Base-by-base conservation (phyloP, 1,139 yeast genomes). In the Protomyces gravidus region DNA sequence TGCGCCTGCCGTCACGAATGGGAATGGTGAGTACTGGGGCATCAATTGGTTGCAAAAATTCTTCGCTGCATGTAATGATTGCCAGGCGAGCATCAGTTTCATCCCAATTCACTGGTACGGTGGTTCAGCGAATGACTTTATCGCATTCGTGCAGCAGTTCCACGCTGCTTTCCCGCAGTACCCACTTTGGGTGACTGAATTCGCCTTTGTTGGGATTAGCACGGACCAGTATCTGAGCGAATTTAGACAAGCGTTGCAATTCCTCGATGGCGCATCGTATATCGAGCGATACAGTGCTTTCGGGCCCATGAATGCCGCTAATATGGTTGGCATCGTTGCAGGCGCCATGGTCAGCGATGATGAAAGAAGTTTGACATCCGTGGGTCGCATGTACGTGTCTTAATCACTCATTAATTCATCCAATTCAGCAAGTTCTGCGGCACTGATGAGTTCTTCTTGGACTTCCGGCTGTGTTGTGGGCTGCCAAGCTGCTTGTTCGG, bases 331-430 rank as follows among this genome's bases (percentile, higher is more conserved):
- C 1, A 53, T 53, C 27, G 28, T 17, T 13, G 28, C 47, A 21
- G 58, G 49, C 3, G 58, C 58, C 33, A 53, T 53, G 58, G 45
- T 53, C 19, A 33, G 45, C 2, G 51, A 53, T 25, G 51, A 53
- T 27, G 27, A 28, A 30, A 26, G 45, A 5, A 23, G 50, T 3
- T 39, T 53, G 27, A 53, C 58, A 11, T 19, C 33, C 17, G 58
- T 53, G 17, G 58, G 58, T 4, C 6, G 32, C 19, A 23, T 45
- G 25, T 53, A 53, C 26, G 19, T 23, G 42, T 36, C 23, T 13
- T 47, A 92, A 96, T 86, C 83, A 90, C 92, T 97, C 98, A 92
- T 76, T 70, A 92, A 65, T 92, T 92, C 83, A 84, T 94, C 95
- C 86, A 89, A 76, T 92, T 89, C 81, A 89, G 97, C 74, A 89